Evolutionary conservation across 1,284 basidiomycete genomes (phyloP), one percentile per base, ranked within the genome.

Genomic region (Ganoderma resinaceum): DNA sequence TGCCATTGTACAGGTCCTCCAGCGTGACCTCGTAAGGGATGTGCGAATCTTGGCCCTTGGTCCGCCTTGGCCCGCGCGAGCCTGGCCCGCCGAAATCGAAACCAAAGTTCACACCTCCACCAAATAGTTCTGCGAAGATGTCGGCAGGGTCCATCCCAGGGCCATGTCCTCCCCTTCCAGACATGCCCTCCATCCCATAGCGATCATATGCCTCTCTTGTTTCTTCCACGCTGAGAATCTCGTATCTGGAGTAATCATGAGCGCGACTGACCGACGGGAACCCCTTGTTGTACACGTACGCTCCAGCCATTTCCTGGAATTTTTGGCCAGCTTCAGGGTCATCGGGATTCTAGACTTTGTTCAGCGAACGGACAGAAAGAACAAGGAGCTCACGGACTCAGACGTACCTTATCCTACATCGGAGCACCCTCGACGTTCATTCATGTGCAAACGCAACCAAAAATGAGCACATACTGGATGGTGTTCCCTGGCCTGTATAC

Each of bases 1-100:
- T 97, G 40, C 97, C 97, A 69, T 92, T 94, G 81, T 96, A 99
- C 35, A 97, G 84, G 78, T 99, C 97, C 79, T 98, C 96, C 42
- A 99, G 85, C 4, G 93, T 92, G 67, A 98, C 95, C 23, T 93
- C 86, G 78, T 97, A 94, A 2, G 91, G 88, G 71, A 98, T 91
- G 42, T 91, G 83, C 8, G 92, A 90, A 79, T 96, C 91, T 72
- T 91, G 84, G 18, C 90, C 90, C 75, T 87, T 88, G 60, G 80
- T 85, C 79, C 82, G 82, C 69, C 82, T 80, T 42, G 73, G 81
- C 12, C 77, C 83, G 63, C 76, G 80, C 67, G 74, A 80, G 61
- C 82, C 85, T 66, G 82, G 84, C 61, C 85, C 87, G 37, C 58
- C 58, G 74, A 91, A 90, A 74, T 82, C 82, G 74, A 88, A 88